phyloP scores from a whole-genome alignment of 768 basidiomycete species.

The Auricularia auricula-judae region DNA sequence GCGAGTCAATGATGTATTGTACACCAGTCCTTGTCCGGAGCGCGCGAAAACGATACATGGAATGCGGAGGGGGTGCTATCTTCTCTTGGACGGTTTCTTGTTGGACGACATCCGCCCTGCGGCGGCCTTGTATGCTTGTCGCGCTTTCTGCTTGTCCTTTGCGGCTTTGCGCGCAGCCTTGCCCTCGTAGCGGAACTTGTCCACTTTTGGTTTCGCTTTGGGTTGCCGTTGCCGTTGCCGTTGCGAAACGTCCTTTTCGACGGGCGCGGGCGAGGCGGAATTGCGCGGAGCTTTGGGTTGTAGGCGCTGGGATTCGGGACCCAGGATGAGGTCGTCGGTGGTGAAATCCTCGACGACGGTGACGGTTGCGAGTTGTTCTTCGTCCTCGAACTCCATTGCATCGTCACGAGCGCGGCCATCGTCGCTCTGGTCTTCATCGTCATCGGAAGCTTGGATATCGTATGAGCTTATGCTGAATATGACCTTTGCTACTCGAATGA shows the following conservation, averaged over 20 bases:
- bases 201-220: constrained; percentile 21
- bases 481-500: too few species aligned
- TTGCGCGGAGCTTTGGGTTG: constrained; percentile 8
- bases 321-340: constrained; percentile 48
- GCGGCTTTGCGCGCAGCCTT: constrained; percentile 54
- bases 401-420: constrained; percentile 38
- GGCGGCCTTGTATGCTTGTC: constrained; percentile 62
- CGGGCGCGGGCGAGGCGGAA: too few species aligned
- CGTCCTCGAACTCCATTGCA: constrained; percentile 70
- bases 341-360: constrained; percentile 91
- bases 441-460: constrained; percentile 14
- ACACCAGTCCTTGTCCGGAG: background rate
- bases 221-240: background rate
- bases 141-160: constrained; percentile 47
- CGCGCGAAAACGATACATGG: background rate
- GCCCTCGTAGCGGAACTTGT: constrained; percentile 59
- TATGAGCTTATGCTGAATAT: too few species aligned
- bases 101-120: constrained; percentile 29
- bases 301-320: constrained; percentile 16
- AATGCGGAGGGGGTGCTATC: background rate
- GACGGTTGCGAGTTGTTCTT: constrained; percentile 78
- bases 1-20: background rate
- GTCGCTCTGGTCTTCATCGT: constrained; percentile 36
- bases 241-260: too few species aligned
- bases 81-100: background rate